These are phyloP conservation scores for Pythium angustatum DNA, from an alignment of 352 stramenopile species.

Conservation along the genomic window DNA sequence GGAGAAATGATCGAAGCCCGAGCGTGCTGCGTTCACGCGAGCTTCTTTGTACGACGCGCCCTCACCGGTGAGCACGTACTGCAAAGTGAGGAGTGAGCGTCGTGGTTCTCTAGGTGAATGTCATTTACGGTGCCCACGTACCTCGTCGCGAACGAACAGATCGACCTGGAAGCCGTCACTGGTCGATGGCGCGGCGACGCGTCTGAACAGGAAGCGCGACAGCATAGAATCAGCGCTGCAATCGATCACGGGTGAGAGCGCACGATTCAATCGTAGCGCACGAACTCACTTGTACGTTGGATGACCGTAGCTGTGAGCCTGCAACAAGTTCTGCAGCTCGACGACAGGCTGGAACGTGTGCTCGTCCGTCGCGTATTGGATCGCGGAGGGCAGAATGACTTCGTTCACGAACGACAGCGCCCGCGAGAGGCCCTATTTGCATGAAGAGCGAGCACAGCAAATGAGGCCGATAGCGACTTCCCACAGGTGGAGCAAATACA, in stretches of 20 bases:
- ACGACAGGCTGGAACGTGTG: constrained; percentile 57
- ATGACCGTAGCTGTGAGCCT: constrained; percentile 61
- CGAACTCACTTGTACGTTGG: constrained; percentile 41
- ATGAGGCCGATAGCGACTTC: not conserved
- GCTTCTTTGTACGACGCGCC: constrained; percentile 65
- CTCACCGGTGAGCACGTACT: constrained; percentile 43
- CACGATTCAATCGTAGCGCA: no score
- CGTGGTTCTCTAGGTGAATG: no score
- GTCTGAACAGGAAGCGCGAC: no score
- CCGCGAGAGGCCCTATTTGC: constrained; percentile 50
- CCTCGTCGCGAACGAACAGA: constrained; percentile 67
- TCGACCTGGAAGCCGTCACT: constrained; percentile 52
- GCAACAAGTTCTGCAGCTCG: constrained; percentile 69
- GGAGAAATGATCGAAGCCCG: constrained; percentile 52
- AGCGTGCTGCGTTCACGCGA: constrained; percentile 51
- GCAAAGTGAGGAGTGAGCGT: not conserved
- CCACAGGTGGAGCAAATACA: no score
- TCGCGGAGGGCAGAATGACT: constrained; percentile 55
- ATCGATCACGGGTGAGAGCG: no score
- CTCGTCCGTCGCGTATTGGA: constrained; percentile 56
- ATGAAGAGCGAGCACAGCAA: not conserved
- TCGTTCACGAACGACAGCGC: constrained; percentile 69
- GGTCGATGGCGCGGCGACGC: constrained; percentile 48
- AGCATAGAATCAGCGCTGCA: not conserved
- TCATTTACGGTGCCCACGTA: no score